These are phyloP conservation scores for Warburgia ugandensis DNA, from an alignment of 164 flowering plant species.

Conservation along the genomic window DNA sequence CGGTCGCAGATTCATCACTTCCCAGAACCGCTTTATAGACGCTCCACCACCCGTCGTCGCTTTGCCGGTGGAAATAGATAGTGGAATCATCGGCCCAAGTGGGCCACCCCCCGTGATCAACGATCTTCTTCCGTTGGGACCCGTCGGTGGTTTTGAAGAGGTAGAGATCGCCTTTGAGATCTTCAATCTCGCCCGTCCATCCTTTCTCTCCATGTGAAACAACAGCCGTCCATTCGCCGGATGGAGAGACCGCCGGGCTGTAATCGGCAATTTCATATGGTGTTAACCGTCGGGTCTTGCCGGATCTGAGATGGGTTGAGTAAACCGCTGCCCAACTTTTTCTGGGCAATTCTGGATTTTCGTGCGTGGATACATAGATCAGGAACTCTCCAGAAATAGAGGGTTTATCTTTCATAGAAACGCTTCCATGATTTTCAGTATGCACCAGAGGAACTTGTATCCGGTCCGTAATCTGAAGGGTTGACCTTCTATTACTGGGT, in stretches of 20 bases:
- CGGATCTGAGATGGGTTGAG: conserved; percentile 15
- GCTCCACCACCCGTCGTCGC: conserved; percentile 97
- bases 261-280: conserved; percentile 59
- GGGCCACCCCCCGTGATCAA: conserved; percentile 79
- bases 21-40: conserved; percentile 43
- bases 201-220: conserved; percentile 65
- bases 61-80: conserved; percentile 62
- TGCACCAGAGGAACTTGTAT: conserved; percentile 34
- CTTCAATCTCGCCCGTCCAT: conserved; percentile 76
- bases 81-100: conserved; percentile 71
- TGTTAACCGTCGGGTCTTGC: conserved; percentile 32
- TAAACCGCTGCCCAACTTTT: conserved; percentile 76
- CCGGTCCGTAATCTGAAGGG: no score
- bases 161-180: conserved; percentile 57
- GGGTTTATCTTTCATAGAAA: conserved; percentile 67
- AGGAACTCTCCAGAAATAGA: conserved; percentile 44
- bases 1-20: not conserved
- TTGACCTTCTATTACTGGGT: no score
- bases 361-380: conserved; percentile 75
- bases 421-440: not conserved
- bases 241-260: conserved; percentile 62
- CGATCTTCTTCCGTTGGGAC: conserved; percentile 26
- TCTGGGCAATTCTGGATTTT: conserved; percentile 44
- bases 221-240: conserved; percentile 64
- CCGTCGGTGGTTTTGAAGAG: conserved; percentile 55